These are phyloP conservation scores for Alternaria dauci DNA, from an alignment of 2,329 filamentous ascomycete species.

Conservation along the genomic window DNA sequence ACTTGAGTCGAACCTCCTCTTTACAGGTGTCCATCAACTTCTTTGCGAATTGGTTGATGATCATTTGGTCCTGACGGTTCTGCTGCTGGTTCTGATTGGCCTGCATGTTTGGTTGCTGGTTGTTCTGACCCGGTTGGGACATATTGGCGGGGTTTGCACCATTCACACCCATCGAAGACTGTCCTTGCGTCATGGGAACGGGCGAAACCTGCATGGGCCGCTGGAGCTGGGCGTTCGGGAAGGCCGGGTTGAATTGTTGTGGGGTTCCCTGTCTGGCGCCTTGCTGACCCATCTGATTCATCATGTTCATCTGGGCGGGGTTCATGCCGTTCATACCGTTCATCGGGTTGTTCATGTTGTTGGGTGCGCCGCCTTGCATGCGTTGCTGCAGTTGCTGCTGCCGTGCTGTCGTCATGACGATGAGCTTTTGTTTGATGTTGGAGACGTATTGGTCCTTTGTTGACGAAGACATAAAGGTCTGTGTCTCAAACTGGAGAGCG, in stretches of 20 bases:
- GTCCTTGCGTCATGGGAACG: slow-evolving; percentile 51
- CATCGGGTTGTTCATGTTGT: slow-evolving; percentile 38
- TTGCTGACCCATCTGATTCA: slow-evolving; percentile 48
- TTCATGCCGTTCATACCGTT: slow-evolving; percentile 46
- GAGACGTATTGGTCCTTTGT: slow-evolving; percentile 45
- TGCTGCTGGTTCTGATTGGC: slow-evolving; percentile 31
- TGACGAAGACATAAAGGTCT: slow-evolving; percentile 34
- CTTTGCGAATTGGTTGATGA: slow-evolving; percentile 57
- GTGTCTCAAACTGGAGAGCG: slow-evolving; percentile 42
- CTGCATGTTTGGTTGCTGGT: slow-evolving; percentile 45
- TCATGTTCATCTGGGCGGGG: slow-evolving; percentile 47
- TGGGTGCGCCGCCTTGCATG: slow-evolving; percentile 32
- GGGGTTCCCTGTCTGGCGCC: slow-evolving; percentile 50
- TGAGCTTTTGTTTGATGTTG: slow-evolving; percentile 42
- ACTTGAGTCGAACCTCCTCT: slow-evolving; percentile 58
- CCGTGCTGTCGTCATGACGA: slow-evolving; percentile 39
- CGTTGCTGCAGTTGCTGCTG: slow-evolving; percentile 40
- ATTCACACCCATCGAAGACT: slow-evolving; percentile 46
- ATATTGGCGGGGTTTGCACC: slow-evolving; percentile 26
- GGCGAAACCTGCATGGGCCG: slow-evolving; percentile 61
- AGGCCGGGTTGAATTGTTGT: slow-evolving; percentile 53
- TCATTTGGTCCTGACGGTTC: slow-evolving; percentile 33
- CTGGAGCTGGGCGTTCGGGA: slow-evolving; percentile 59
- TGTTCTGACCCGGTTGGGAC: slow-evolving; percentile 35
- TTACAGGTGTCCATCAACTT: slow-evolving; percentile 58